Evolutionary conservation across 805 yeast genomes (phyloP).

Genomic region (Lipomyces mesembrius): DNA sequence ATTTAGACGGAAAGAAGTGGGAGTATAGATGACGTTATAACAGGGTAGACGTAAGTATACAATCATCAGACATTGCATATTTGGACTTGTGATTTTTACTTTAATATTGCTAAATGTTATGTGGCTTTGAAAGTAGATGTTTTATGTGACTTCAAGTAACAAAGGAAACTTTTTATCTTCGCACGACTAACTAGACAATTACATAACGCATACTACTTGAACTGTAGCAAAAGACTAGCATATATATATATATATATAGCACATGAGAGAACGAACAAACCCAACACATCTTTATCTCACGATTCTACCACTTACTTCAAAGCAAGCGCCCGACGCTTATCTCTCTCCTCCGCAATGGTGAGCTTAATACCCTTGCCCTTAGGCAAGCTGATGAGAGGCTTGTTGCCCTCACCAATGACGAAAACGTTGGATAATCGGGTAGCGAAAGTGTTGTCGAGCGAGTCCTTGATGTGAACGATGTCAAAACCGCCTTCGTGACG

Average conservation of each 20-base stretch:
- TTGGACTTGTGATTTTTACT: not conserved
- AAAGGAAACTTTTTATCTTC: constrained; percentile 11
- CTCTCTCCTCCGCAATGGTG: constrained; percentile 96
- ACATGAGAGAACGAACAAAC: constrained; percentile 9
- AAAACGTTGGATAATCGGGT: constrained; percentile 93
- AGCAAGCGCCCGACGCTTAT: constrained; percentile 81
- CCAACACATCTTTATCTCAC: constrained; percentile 11
- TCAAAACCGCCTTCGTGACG: constrained; percentile 98
- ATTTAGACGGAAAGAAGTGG: not conserved
- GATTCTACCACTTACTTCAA: constrained; percentile 21
- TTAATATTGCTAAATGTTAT: not conserved
- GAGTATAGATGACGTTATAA: not conserved
- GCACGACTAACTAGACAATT: constrained; percentile 9
- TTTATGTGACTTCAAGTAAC: not conserved
- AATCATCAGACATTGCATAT: not conserved
- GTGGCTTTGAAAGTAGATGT: not conserved
- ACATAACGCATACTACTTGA: constrained; percentile 4
- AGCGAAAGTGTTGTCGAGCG: constrained; percentile 92
- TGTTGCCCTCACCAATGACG: constrained; percentile 93
- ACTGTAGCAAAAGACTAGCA: not conserved
- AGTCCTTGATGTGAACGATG: constrained; percentile 94
- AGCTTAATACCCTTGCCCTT: constrained; percentile 99
- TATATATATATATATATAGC: constrained; percentile 13
- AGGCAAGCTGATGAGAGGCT: constrained; percentile 93
- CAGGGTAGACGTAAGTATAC: not conserved